phyloP scores from a whole-genome alignment of 129 eudicot genomes.

The Calendula officinalis region DNA sequence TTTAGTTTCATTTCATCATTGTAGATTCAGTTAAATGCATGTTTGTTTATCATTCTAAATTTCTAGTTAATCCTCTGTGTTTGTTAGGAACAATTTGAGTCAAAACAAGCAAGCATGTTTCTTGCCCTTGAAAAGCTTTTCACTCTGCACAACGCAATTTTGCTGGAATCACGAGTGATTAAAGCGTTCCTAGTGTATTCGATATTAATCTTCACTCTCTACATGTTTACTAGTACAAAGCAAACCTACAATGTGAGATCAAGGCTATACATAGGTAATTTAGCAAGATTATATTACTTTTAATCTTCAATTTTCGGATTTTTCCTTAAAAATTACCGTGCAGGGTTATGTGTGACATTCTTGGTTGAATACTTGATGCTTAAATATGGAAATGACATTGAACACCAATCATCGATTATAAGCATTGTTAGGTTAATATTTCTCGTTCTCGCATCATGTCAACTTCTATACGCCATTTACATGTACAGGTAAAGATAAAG shows the following conservation, averaged over 20 bases:
- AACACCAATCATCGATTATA: slow-evolving; percentile 44
- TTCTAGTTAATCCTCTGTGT: background rate
- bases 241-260: background rate
- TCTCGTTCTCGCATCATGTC: slow-evolving; percentile 37
- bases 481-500: slow-evolving; percentile 51
- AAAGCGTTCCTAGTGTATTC: background rate
- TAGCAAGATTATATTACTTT: background rate
- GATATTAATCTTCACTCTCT: background rate
- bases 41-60: background rate
- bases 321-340: background rate
- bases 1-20: background rate
- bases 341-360: slow-evolving; percentile 58
- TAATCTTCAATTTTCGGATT: background rate
- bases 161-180: background rate
- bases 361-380: slow-evolving; percentile 41
- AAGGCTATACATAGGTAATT: background rate
- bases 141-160: background rate
- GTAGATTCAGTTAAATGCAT: background rate
- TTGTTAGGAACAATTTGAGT: background rate
- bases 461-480: slow-evolving; percentile 49
- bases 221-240: background rate
- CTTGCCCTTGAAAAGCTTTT: background rate
- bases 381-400: slow-evolving; percentile 35
- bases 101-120: background rate
- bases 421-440: slow-evolving; percentile 40